Base-by-base conservation (phyloP, 2,329 filamentous ascomycete species). In the Metarhizium brunneum region DNA sequence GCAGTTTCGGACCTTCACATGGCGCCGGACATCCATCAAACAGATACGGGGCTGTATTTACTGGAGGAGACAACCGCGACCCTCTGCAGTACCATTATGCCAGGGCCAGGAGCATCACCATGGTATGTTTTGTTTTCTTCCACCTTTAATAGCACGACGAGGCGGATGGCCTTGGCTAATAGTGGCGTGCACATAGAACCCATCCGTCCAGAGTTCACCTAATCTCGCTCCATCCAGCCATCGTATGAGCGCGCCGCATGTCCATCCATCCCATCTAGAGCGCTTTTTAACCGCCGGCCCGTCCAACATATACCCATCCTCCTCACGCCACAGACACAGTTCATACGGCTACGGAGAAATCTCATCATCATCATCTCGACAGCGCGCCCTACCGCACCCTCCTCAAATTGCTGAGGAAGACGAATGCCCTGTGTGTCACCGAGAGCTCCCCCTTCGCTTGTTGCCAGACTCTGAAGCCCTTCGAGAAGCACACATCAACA, bases 391-490 rank as follows among this genome's bases (percentile, higher is more conserved):
- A 42, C 74, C 71, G 1, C 74, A 71, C 4, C 75, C 74, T 11
- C 76, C 73, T 1, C 81, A 79, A 55, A 76, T 81, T 63, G 75
- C 77, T 6, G 88, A 92, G 66, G 88, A 91, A 65, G 88, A 92
- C 65, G 86, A 90, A 63, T 92, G 88, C 59, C 88, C 88, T 0
- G 80, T 92, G 48, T 92, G 88, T 63, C 87, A 88, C 64, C 71
- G 76, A 42, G 86, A 90, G 69, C 76, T 91, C 3, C 87, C 88
- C 0, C 78, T 82, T 2, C 73, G 75, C 18, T 68, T 67, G 4
- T 72, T 85, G 2, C 67, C 76, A 2, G 76, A 84, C 58, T 81
- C 72, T 55, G 81, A 85, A 62, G 60, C 68, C 3, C 70, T 80
- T 13, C 77, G 83, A 36, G 81, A 84, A 62, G 68, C 73, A 35